Evolutionary conservation across 1,284 basidiomycete species (phyloP).

Genomic region (Wolfiporia cocos): DNA sequence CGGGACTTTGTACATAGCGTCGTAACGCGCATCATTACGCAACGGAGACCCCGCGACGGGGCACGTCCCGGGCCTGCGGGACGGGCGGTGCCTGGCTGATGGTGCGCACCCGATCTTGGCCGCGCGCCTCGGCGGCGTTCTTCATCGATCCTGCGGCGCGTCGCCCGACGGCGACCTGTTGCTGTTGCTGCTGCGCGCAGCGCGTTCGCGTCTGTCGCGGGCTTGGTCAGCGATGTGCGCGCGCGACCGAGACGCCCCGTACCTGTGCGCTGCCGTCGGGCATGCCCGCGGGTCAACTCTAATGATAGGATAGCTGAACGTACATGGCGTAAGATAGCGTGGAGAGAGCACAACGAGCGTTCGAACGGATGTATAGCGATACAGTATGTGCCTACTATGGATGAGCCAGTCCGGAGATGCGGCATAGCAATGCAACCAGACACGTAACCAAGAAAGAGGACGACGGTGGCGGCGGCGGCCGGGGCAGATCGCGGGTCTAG

Average conservation of each 20-base stretch:
- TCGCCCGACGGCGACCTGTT: no score
- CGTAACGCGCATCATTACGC: slow-evolving; percentile 9
- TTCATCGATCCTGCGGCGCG: no score
- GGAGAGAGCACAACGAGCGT: slow-evolving; percentile 11
- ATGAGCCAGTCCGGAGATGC: slow-evolving; percentile 12
- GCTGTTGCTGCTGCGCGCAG: no score
- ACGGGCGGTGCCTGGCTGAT: slow-evolving; percentile 6
- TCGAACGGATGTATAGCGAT: slow-evolving; percentile 14
- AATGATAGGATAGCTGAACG: slow-evolving; percentile 3
- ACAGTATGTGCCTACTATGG: slow-evolving; percentile 14
- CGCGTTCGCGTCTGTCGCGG: neutral
- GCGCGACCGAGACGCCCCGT: neutral
- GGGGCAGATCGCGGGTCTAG: slow-evolving; percentile 5
- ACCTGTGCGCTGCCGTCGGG: slow-evolving; percentile 1
- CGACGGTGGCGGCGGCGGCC: slow-evolving; percentile 8
- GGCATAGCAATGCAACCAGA: slow-evolving; percentile 10
- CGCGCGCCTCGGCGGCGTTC: neutral
- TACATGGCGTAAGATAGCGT: slow-evolving; percentile 9
- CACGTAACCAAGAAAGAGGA: slow-evolving; percentile 6
- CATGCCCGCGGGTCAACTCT: slow-evolving; percentile 1
- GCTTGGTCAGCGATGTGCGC: slow-evolving; percentile 3
- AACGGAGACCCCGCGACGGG: slow-evolving; percentile 3
- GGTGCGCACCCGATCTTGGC: slow-evolving; percentile 1
- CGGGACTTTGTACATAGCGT: neutral
- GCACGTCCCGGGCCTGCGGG: slow-evolving; percentile 6